phyloP scores from a whole-genome alignment of 1,284 basidiomycete species.

The Fomitopsis palustris region DNA sequence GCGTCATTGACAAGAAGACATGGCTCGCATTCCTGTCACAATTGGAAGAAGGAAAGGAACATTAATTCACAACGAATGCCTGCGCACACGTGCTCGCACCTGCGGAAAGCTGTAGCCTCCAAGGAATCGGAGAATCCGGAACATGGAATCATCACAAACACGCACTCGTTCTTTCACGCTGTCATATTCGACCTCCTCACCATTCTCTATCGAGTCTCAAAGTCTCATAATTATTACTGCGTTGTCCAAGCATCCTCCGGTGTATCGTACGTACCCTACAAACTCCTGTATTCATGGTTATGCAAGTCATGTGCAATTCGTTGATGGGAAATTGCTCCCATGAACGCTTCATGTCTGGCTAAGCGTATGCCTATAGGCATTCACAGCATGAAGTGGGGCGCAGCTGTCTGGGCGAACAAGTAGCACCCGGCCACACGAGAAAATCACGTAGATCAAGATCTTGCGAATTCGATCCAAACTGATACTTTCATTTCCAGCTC shows the following conservation, averaged over 20 bases:
- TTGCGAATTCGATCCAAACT: not conserved
- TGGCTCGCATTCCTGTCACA: conserved; percentile 83
- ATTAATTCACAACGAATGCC: not conserved
- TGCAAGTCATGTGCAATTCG: not conserved
- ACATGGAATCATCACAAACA: not conserved
- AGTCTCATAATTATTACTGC: not conserved
- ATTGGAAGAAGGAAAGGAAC: conserved; percentile 48
- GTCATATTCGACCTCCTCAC: not conserved
- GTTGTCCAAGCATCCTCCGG: not conserved
- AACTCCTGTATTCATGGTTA: not conserved
- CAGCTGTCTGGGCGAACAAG: not conserved
- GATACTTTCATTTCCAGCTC: no score
- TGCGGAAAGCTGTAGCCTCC: not conserved
- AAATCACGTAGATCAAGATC: not conserved
- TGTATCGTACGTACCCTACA: not conserved
- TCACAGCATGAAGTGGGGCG: no score
- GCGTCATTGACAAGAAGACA: conserved; percentile 90
- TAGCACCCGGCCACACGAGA: no score
- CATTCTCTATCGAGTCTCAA: not conserved
- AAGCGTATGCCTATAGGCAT: no score
- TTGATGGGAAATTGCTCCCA: no score
- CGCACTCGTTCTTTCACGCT: not conserved
- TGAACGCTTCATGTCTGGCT: no score
- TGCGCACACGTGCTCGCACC: no score
- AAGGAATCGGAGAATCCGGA: not conserved